Base-by-base conservation (phyloP, 768 basidiomycete genomes). In the Hypsizygus marmoreus region DNA sequence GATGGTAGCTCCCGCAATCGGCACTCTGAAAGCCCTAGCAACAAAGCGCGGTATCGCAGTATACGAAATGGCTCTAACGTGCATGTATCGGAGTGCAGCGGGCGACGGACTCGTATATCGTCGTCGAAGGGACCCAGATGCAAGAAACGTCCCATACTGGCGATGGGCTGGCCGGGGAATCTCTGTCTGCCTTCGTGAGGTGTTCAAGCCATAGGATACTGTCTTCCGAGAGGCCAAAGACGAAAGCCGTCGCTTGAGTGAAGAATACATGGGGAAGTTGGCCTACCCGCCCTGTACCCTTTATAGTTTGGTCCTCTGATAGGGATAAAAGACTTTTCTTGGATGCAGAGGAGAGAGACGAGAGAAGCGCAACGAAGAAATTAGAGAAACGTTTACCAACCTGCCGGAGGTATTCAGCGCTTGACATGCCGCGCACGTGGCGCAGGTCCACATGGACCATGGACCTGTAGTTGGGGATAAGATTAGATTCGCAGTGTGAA, bases 1-100 rank as follows among this genome's bases (percentile, higher is more conserved):
- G 19, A 95, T 80, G 1, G 91, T 91, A 26, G 85, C 88, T 5
- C 88, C 92, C 12, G 91, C 93, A 48, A 92, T 77, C 20, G 94
- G 94, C 1, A 97, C 83, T 40, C 88, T 76, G 59, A 97, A 93
- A 0, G 93, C 93, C 34, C 91, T 78, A 0, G 86, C 83, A 34
- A 95, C 81, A 53, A 95, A 89, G 53, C 84, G 75, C n/a, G 94
- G 94, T 50, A 97, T 87, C 8, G 91, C 87, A 4, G 84, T 76
- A 64, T 95, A 95, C 6, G 92, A 95, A 22, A 92, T 73, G 8
- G 86, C 81, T 28, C 91, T 82, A 31, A 78, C 74, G 58, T 90
- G 86, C 44, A 88, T 69, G 57, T 80, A 78, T n/a, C 88, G 79
- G 24, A 87, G 62, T 25, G 68, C 59, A 26, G 72, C 62, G 4